Conservation (phyloP, 345 rosid genomes). For the Cardamine occulta region DNA sequence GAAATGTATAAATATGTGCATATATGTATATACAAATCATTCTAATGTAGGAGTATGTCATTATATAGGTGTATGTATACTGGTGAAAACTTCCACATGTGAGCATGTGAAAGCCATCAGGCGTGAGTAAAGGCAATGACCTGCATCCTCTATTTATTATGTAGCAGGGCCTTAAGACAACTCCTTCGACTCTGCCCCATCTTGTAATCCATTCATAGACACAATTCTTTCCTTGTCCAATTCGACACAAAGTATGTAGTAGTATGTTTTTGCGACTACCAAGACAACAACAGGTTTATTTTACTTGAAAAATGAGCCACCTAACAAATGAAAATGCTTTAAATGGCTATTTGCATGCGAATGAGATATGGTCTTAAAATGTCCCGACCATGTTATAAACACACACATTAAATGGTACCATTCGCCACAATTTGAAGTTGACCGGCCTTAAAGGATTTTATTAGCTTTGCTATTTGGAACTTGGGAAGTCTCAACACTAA, state of each 20-base stretch:
- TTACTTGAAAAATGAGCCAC: slow-evolving; percentile 8
- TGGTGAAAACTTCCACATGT: slow-evolving; percentile 16
- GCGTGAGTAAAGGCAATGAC: slow-evolving; percentile 23
- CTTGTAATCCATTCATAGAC: slow-evolving; percentile 30
- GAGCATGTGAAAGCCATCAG: slow-evolving; percentile 33
- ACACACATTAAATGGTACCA: slow-evolving; percentile 38
- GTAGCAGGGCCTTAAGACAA: slow-evolving; percentile 23
- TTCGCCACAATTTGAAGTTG: slow-evolving; percentile 3
- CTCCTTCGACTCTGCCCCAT: slow-evolving; percentile 30
- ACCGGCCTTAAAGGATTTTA: background rate
- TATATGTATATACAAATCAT: background rate
- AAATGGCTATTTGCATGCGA: slow-evolving; percentile 27
- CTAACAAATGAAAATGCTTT: slow-evolving; percentile 28
- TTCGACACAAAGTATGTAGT: slow-evolving; percentile 3
- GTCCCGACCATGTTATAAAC: slow-evolving; percentile 44
- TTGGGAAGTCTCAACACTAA: background rate
- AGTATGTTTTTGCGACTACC: slow-evolving; percentile 3
- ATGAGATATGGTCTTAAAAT: slow-evolving; percentile 29
- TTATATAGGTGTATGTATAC: background rate
- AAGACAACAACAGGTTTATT: background rate
- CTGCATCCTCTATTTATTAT: slow-evolving; percentile 14
- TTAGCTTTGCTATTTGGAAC: slow-evolving; percentile 12
- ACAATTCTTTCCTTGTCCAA: slow-evolving; percentile 19
- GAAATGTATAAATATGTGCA: background rate
- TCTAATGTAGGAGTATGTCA: background rate